Evolutionary conservation across 441 rosid genomes (phyloP), one percentile per base, ranked within the genome.

Genomic region (Bocquillonia castaneifolia): DNA sequence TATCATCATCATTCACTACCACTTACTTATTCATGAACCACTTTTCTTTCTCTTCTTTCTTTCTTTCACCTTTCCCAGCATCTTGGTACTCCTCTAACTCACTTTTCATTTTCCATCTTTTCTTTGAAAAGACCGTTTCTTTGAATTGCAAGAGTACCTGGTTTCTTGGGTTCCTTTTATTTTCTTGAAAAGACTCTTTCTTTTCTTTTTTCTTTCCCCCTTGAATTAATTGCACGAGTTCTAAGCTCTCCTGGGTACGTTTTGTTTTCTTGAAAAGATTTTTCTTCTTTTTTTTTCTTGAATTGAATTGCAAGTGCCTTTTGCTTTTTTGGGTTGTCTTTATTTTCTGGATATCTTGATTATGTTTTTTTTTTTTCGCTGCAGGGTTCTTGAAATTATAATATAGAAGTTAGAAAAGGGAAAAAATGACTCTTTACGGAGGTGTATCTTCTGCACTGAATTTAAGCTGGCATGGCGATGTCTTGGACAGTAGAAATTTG

Each of bases 391-490:
- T 59, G 17, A 9, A 36, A 20, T 37, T 39, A 12, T 10, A n/a
- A 12, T 10, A n/a, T 34, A 18, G 14, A 13, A 55, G 25, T 22
- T 23, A 31, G 20, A 6, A 23, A 8, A 1, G 5, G 10, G 25
- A 5, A 52, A 60, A 76, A 68, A 88, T 88, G 92, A 82, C 76
- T 77, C 72, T 72, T 10, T 79, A 74, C 55, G 88, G 84, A 71
- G 78, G 79, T 69, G 83, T 80, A n/a, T n/a, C n/a, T 74, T 82
- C 90, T 60, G 85, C 89, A 0, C 76, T 81, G 59, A 78, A 74
- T 71, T 75, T 84, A 66, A 78, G 79, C 64, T 61, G 70, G 15
- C 64, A 59, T 3, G 20, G 45, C 52, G 70, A 32, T 17, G 13
- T 31, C 12, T 26, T 42, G 17, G 66, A 28, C 40, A 51, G 39